Evolutionary conservation across 2,329 filamentous ascomycete species (phyloP), one percentile per base, ranked within the genome.

Genomic region (Gnomoniopsis sp.): DNA sequence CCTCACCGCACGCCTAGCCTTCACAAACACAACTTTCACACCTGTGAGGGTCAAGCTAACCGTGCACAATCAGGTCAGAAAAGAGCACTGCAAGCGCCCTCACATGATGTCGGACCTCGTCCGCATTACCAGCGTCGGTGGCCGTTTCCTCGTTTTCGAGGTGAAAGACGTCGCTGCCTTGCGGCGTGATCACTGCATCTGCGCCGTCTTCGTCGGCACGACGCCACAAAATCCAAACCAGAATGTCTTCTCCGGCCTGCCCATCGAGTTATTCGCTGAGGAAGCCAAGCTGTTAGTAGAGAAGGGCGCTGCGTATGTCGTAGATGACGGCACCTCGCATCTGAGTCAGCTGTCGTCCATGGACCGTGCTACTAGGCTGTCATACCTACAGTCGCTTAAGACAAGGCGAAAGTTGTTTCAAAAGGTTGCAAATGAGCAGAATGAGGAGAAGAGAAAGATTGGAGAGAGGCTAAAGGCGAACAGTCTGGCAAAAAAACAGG

Each of bases 161-260:
- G 85, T 91, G 67, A 85, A 92, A 69, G 86, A 87, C 64, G 88
- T 92, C 61, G 87, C 89, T 67, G 83, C 88, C 71, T 80, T 96
- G 63, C 89, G 95, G 65, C 86, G 90, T 62, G 79, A 86, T 67
- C 84, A 96, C 76, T 87, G 91, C 71, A 91, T 96, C 67, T 93
- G 89, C 69, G 92, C 92, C 63, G 88, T 95, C 34, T 81, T 96
- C 57, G 87, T 90, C 60, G 95, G 95, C 58, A 93, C 90, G 8
- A 86, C 96, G 33, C 93, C 95, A 2, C 93, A 98, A 74, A 88
- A 91, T 58, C 92, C 93, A 6, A 93, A 96, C 66, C 95, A 99
- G 75, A 98, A 96, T 75, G 84, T 96, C 59, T 98, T 98, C 71
- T 83, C 93, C 59, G 91, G 93, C 49, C 77, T 98, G 52, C 95